Percentiles rank a stretch among this genome's conserved stretches.
phyloP scores from a whole-genome alignment of 345 rosid species.

The Melaleuca alternifolia region DNA sequence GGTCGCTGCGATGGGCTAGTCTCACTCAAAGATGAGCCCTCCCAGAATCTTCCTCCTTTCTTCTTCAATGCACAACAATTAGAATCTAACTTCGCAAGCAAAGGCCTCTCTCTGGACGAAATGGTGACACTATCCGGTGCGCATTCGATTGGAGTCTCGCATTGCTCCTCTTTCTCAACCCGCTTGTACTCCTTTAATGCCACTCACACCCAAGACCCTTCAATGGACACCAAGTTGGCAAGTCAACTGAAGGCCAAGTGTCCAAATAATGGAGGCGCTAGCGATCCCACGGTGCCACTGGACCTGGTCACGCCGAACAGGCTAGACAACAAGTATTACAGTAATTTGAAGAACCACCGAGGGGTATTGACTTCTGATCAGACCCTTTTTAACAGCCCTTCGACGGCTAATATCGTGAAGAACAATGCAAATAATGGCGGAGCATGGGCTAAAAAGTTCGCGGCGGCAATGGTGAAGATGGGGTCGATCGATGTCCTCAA shows the following conservation, averaged over 20 bases:
- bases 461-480: constrained; percentile 11
- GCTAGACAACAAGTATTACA: constrained; percentile 2
- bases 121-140: constrained; percentile 22
- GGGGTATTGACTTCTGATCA: neutral
- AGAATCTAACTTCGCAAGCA: neutral
- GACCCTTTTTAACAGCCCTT: neutral
- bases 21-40: neutral
- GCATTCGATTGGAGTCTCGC: constrained; percentile 10
- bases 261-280: neutral
- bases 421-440: neutral
- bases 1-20: constrained; percentile 10
- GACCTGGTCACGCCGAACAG: neutral
- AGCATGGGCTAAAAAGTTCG: constrained; percentile 1
- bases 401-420: neutral
- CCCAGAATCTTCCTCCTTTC: constrained; percentile 1
- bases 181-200: constrained; percentile 3
- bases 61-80: constrained; percentile 6
- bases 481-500: constrained; percentile 17
- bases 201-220: constrained; percentile 4
- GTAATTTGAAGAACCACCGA: neutral
- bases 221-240: neutral
- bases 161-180: constrained; percentile 7
- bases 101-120: constrained; percentile 8
- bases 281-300: neutral
- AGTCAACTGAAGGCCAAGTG: neutral